A percentile compares a stretch with the other conserved stretches of the same genome.
phyloP scores from a whole-genome alignment of 2,329 filamentous ascomycete species.

The Fusarium avenaceum region DNA sequence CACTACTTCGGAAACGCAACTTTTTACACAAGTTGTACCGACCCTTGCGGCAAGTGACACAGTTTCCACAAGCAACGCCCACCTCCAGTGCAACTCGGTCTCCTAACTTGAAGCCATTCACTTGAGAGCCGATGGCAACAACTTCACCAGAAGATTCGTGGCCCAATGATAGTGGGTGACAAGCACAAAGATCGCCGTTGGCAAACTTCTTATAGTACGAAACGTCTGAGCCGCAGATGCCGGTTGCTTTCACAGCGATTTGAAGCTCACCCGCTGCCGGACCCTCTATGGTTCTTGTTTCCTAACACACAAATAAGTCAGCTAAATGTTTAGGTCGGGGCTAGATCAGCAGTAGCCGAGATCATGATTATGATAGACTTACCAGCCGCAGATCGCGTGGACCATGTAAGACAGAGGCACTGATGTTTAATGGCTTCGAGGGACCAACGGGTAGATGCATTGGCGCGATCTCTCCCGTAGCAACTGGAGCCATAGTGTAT shows the following conservation, averaged over 20 bases:
- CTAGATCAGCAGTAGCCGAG: conserved; percentile 33
- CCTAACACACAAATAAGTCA: conserved; percentile 56
- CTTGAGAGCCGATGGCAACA: conserved; percentile 66
- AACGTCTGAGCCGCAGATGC: conserved; percentile 78
- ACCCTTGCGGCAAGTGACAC: conserved; percentile 65
- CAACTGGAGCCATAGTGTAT: conserved; percentile 64
- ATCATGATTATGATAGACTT: conserved; percentile 48
- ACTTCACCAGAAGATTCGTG: conserved; percentile 73
- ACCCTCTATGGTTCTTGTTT: conserved; percentile 63
- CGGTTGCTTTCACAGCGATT: conserved; percentile 74
- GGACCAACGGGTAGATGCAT: conserved; percentile 59
- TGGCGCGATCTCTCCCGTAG: conserved; percentile 59
- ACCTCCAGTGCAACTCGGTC: conserved; percentile 72
- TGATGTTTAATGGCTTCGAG: conserved; percentile 61
- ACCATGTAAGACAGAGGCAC: conserved; percentile 70
- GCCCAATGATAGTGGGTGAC: conserved; percentile 74
- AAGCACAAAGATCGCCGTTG: conserved; percentile 77
- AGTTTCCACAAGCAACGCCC: conserved; percentile 66
- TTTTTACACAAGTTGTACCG: conserved; percentile 73
- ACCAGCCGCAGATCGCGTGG: conserved; percentile 70
- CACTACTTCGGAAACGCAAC: conserved; percentile 73
- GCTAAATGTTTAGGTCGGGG: conserved; percentile 41
- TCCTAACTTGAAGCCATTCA: conserved; percentile 65
- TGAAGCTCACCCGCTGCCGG: conserved; percentile 70
- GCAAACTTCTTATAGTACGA: conserved; percentile 80